Conservation (phyloP, 1,284 basidiomycete species). For the Marasmius sp. region DNA sequence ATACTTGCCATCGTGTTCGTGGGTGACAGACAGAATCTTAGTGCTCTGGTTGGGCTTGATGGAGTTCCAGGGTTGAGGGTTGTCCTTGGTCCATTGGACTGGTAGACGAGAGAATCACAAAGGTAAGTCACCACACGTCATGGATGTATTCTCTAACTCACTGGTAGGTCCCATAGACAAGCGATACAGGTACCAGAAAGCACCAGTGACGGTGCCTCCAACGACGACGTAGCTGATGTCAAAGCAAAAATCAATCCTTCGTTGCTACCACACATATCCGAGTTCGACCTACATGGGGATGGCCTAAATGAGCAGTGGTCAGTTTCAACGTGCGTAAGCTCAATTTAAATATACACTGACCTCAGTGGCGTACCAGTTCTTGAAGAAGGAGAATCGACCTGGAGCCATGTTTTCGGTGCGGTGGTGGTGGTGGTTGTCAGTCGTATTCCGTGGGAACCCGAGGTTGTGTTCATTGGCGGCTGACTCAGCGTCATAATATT, state of each 20-base stretch:
- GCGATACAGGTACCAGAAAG: constrained; percentile 21
- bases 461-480: neutral
- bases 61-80: constrained; percentile 23
- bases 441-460: neutral
- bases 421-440: neutral
- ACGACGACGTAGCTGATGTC: constrained; percentile 19
- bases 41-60: constrained; percentile 23
- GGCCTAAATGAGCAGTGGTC: constrained; percentile 12
- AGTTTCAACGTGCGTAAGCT: neutral
- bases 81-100: constrained; percentile 26
- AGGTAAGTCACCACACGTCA: neutral
- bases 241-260: neutral
- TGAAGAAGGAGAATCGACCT: constrained; percentile 9
- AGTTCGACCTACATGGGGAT: constrained; percentile 20
- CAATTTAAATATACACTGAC: constrained; percentile 5
- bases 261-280: neutral
- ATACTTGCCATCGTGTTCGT: constrained; percentile 17
- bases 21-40: constrained; percentile 22
- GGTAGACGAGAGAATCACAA: constrained; percentile 6
- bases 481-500: neutral
- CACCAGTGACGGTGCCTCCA: constrained; percentile 19
- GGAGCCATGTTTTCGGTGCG: neutral
- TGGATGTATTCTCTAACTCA: constrained; percentile 11
- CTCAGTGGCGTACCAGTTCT: constrained; percentile 22
- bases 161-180: constrained; percentile 25